These are phyloP conservation scores for Fraxinus pennsylvanica DNA, from an alignment of 257 asterid genomes.

Conservation along the genomic window DNA sequence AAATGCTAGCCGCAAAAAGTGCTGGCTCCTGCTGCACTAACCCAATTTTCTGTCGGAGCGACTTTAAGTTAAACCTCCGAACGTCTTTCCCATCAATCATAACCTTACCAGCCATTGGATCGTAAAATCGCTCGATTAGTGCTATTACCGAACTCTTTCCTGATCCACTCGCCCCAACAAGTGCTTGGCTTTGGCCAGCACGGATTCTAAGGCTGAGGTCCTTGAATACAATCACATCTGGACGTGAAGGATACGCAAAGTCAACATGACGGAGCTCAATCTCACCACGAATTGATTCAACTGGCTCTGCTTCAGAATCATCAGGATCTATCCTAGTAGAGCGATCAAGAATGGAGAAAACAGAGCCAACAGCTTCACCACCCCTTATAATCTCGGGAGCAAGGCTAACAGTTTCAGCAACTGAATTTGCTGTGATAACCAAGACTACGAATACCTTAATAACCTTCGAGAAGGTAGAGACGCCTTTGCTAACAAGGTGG, in stretches of 20 bases:
- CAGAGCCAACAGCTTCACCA: conserved; percentile 95
- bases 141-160: conserved; percentile 92
- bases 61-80: conserved; percentile 66
- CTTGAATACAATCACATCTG: conserved; percentile 79
- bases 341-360: conserved; percentile 84
- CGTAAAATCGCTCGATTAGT: conserved; percentile 80
- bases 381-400: conserved; percentile 96
- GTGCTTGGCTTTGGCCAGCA: conserved; percentile 98
- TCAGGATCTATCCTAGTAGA: conserved; percentile 79
- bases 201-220: conserved; percentile 78
- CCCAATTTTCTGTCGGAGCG: conserved; percentile 79
- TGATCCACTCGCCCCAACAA: conserved; percentile 96
- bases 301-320: conserved; percentile 74
- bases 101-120: conserved; percentile 78
- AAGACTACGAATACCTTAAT: conserved; percentile 91
- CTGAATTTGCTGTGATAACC: conserved; percentile 90
- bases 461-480: conserved; percentile 88
- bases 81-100: conserved; percentile 95
- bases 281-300: conserved; percentile 80
- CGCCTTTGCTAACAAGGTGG: conserved; percentile 75
- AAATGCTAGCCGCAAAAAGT: conserved; percentile 83
- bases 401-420: conserved; percentile 91
- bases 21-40: conserved; percentile 97
- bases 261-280: conserved; percentile 91
- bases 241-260: conserved; percentile 91